Conservation (phyloP, 805 yeast genomes). For the Sporopachydermia lactativora region DNA sequence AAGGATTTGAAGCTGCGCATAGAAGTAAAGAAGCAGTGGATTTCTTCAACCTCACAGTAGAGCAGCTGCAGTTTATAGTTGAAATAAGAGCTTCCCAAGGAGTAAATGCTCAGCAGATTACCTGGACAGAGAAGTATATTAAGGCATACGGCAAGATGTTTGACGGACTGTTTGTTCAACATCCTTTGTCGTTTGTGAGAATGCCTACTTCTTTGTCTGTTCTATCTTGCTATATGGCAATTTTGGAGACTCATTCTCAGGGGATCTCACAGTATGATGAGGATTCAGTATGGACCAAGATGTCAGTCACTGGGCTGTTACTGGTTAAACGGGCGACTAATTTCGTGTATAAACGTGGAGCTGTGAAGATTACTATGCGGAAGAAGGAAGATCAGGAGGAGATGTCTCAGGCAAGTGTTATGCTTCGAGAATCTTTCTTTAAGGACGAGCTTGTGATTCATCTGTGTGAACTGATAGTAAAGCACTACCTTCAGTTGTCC, state of each 20-base stretch:
- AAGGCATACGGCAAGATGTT: conserved; percentile 67
- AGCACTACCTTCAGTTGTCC: conserved; percentile 59
- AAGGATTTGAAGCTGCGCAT: conserved; percentile 62
- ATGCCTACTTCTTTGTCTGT: conserved; percentile 50
- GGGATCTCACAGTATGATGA: conserved; percentile 33
- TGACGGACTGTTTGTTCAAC: conserved; percentile 38
- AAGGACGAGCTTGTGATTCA: conserved; percentile 39
- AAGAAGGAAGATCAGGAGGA: conserved; percentile 55
- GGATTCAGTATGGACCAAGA: conserved; percentile 59
- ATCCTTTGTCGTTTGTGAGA: conserved; percentile 59
- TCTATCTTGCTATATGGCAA: conserved; percentile 41
- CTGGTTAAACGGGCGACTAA: conserved; percentile 52
- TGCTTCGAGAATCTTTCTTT: conserved; percentile 41
- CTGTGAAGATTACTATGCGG: conserved; percentile 39
- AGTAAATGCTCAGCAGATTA: conserved; percentile 22
- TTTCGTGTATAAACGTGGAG: conserved; percentile 51
- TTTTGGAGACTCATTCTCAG: conserved; percentile 53
- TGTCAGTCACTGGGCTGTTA: conserved; percentile 43
- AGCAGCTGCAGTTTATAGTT: conserved; percentile 46
- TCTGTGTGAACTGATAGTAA: conserved; percentile 52
- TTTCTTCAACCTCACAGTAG: conserved; percentile 40
- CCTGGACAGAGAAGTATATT: conserved; percentile 49
- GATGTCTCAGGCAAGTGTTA: conserved; percentile 38
- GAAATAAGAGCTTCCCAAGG: conserved; percentile 31
- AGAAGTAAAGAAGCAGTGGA: conserved; percentile 42